Percentiles rank a stretch among this genome's conserved stretches.
Conservation (phyloP, 2,329 filamentous ascomycete species). For the Nigrospora oryzae region DNA sequence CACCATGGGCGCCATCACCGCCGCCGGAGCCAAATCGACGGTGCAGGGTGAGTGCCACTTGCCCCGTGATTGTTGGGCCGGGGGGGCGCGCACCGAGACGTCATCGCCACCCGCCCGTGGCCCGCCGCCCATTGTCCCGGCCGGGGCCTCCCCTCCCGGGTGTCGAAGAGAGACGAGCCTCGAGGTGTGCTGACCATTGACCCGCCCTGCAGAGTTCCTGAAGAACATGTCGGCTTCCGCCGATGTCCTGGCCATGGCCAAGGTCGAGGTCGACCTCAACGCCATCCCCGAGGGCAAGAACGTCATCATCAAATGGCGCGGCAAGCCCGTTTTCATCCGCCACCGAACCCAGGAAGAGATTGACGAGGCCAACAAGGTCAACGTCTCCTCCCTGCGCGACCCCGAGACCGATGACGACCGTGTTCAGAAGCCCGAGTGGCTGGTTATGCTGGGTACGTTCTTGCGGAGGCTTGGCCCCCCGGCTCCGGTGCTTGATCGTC, state of each 20-base stretch:
- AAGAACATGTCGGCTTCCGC: constrained; percentile 99
- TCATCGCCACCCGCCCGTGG: background rate
- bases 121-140: constrained; percentile 7
- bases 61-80: too few relatives aligned
- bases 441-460: constrained; percentile 85
- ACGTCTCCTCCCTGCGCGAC: constrained; percentile 78
- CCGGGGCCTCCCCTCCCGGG: too few relatives aligned
- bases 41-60: constrained; percentile 71
- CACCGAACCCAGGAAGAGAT: constrained; percentile 93
- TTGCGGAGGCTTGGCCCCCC: background rate
- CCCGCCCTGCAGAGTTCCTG: constrained; percentile 70
- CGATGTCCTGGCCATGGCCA: constrained; percentile 97
- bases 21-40: constrained; percentile 93
- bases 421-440: constrained; percentile 97
- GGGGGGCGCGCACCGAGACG: constrained; percentile 1
- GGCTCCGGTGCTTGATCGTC: background rate
- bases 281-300: constrained; percentile 98
- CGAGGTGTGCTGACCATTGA: too few relatives aligned
- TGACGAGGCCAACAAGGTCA: constrained; percentile 83
- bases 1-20: constrained; percentile 82
- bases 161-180: too few relatives aligned
- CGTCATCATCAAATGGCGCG: constrained; percentile 99
- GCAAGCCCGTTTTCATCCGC: constrained; percentile 99
- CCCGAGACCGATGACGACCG: constrained; percentile 86
- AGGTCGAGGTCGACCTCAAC: constrained; percentile 93